Conservation (phyloP, 2,329 filamentous ascomycete genomes). For the Arthroderma sp. region DNA sequence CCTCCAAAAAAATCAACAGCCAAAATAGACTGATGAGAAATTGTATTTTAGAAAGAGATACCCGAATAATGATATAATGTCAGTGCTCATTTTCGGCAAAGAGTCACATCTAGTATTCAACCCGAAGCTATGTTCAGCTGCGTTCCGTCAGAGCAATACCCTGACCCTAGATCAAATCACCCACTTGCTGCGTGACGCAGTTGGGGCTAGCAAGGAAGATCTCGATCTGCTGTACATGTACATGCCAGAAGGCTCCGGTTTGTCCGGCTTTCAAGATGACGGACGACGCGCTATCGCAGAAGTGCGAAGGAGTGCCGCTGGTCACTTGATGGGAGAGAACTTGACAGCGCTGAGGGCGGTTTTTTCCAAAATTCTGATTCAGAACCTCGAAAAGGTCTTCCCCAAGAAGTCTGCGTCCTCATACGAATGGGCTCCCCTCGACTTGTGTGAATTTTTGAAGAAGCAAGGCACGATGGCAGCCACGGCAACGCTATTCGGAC, state of each 20-base stretch:
- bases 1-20: no score
- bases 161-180: slow-evolving; percentile 13
- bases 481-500: slow-evolving; percentile 12
- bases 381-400: slow-evolving; percentile 11
- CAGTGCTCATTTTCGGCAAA: slow-evolving; percentile 9
- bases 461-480: slow-evolving; percentile 11
- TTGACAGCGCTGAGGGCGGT: slow-evolving; percentile 8
- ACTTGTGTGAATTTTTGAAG: slow-evolving; percentile 12
- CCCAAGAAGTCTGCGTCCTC: slow-evolving; percentile 3
- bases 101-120: slow-evolving; percentile 14
- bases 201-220: slow-evolving; percentile 12
- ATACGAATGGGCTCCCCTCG: slow-evolving; percentile 11
- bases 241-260: slow-evolving; percentile 3
- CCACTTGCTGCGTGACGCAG: slow-evolving; percentile 6
- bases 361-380: slow-evolving; percentile 11
- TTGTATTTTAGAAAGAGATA: slow-evolving; percentile 3
- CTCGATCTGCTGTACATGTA: slow-evolving; percentile 10
- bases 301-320: slow-evolving; percentile 7
- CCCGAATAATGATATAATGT: slow-evolving; percentile 3
- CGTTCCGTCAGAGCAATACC: slow-evolving; percentile 12
- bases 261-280: slow-evolving; percentile 5
- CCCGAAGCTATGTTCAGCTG: slow-evolving; percentile 12
- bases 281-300: slow-evolving; percentile 9
- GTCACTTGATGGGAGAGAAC: slow-evolving; percentile 6
- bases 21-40: neutral